phyloP scores from a whole-genome alignment of 208 protist genomes.

The Angomonas ambiguus region DNA sequence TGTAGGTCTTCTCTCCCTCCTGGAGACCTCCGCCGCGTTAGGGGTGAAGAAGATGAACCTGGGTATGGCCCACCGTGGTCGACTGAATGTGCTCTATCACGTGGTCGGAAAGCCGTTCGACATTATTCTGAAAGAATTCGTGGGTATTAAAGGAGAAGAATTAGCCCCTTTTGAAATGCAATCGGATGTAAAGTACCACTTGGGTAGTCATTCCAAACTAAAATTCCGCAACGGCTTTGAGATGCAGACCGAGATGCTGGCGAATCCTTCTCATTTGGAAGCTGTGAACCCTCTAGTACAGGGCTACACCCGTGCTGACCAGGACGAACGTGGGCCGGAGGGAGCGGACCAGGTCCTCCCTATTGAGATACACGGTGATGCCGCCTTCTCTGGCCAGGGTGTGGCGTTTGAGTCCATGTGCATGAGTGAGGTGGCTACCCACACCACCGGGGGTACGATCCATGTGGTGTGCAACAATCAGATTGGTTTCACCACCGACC shows the following conservation, averaged over 20 bases:
- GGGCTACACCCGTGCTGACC: conserved; percentile 96
- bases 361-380: conserved; percentile 98
- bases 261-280: conserved; percentile 99
- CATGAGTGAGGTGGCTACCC: conserved; percentile 90
- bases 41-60: conserved; percentile 95
- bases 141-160: conserved; percentile 61
- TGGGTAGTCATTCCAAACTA: conserved; percentile 87
- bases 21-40: conserved; percentile 77
- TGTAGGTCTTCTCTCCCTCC: conserved; percentile 91
- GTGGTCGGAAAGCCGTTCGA: conserved; percentile 95
- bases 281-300: conserved; percentile 98
- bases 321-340: conserved; percentile 54
- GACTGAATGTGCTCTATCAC: conserved; percentile 96
- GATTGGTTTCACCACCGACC: conserved; percentile 99
- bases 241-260: conserved; percentile 94
- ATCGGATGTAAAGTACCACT: conserved; percentile 99
- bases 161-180: conserved; percentile 91
- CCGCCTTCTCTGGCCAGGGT: conserved; percentile 97
- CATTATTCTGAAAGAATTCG: conserved; percentile 90
- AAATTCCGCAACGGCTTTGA: conserved; percentile 66
- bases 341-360: conserved; percentile 67
- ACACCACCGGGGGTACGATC: conserved; percentile 96
- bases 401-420: conserved; percentile 97
- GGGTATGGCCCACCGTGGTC: conserved; percentile 98
- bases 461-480: conserved; percentile 99